These are phyloP conservation scores for Nitzschia putrida DNA, from an alignment of 108 stramenopile species.

Conservation along the genomic window DNA sequence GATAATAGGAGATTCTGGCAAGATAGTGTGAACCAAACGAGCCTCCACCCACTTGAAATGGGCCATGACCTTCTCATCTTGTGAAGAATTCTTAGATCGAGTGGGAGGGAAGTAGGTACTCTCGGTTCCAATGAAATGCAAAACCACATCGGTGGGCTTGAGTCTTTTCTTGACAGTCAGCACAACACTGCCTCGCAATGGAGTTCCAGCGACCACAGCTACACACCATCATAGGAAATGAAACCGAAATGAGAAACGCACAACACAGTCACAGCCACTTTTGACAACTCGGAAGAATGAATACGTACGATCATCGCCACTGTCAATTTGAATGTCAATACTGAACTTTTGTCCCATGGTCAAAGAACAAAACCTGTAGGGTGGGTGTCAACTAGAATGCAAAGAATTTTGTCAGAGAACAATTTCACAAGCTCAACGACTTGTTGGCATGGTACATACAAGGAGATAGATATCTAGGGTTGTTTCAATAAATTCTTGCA, in stretches of 20 bases:
- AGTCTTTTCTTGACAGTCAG: slow-evolving; percentile 17
- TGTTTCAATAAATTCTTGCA: too few relatives aligned
- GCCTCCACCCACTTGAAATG: not conserved
- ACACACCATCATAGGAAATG: not conserved
- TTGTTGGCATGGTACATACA: too few relatives aligned
- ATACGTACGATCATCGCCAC: slow-evolving; percentile 22
- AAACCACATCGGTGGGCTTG: slow-evolving; percentile 1
- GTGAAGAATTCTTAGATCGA: not conserved
- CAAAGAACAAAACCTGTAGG: not conserved
- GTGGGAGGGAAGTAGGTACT: not conserved
- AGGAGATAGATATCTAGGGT: too few relatives aligned
- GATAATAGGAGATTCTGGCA: slow-evolving; percentile 7
- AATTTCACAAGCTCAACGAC: too few relatives aligned
- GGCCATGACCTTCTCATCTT: slow-evolving; percentile 21
- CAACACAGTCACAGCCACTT: not conserved
- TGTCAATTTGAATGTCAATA: slow-evolving; percentile 18
- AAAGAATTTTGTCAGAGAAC: too few relatives aligned
- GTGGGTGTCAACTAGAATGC: too few relatives aligned
- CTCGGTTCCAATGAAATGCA: slow-evolving; percentile 23
- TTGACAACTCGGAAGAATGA: not conserved
- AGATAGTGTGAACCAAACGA: not conserved
- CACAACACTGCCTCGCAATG: slow-evolving; percentile 17
- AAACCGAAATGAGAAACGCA: not conserved
- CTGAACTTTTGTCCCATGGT: slow-evolving; percentile 27
- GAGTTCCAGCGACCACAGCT: slow-evolving; percentile 27